Conservation (phyloP, 495 filamentous ascomycete species). For the Bombardia bombarda region DNA sequence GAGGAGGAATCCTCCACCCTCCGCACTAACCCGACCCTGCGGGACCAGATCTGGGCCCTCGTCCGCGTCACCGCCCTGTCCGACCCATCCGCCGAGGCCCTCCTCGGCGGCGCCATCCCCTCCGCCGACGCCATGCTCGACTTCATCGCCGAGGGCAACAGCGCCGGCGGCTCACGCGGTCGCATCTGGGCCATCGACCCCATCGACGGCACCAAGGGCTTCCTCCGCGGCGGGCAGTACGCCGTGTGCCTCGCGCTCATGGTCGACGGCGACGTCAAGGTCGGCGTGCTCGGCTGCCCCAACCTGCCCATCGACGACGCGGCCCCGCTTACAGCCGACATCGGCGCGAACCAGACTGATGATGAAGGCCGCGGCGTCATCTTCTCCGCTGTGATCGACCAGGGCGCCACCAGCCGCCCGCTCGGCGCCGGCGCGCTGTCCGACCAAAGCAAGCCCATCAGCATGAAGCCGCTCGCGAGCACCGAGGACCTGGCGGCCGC, state of each 20-base stretch:
- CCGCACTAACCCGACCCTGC: constrained; percentile 55
- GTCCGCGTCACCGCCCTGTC: constrained; percentile 65
- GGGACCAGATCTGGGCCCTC: constrained; percentile 72
- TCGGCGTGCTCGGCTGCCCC: constrained; percentile 88
- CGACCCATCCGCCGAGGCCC: constrained; percentile 50
- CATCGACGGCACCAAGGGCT: constrained; percentile 96
- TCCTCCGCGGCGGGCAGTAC: constrained; percentile 95
- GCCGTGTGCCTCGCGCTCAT: constrained; percentile 89
- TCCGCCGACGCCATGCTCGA: constrained; percentile 71
- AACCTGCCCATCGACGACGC: constrained; percentile 83
- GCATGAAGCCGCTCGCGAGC: constrained; percentile 70
- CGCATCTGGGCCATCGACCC: constrained; percentile 96
- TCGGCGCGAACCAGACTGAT: constrained; percentile 60
- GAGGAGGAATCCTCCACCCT: constrained; percentile 86
- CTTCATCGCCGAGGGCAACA: constrained; percentile 76
- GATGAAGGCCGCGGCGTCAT: constrained; percentile 70
- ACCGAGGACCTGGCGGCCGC: constrained; percentile 67
- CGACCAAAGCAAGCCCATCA: constrained; percentile 51
- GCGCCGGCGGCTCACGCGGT: constrained; percentile 67
- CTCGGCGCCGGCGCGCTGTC: constrained; percentile 52
- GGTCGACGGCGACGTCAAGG: constrained; percentile 89
- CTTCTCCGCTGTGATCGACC: constrained; percentile 68
- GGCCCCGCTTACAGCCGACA: constrained; percentile 54
- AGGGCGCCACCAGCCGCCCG: constrained; percentile 71
- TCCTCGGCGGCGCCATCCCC: constrained; percentile 64